Evolutionary conservation across 2,329 filamentous ascomycete genomes (phyloP).

Genomic region (Teratosphaeria zuluensis): DNA sequence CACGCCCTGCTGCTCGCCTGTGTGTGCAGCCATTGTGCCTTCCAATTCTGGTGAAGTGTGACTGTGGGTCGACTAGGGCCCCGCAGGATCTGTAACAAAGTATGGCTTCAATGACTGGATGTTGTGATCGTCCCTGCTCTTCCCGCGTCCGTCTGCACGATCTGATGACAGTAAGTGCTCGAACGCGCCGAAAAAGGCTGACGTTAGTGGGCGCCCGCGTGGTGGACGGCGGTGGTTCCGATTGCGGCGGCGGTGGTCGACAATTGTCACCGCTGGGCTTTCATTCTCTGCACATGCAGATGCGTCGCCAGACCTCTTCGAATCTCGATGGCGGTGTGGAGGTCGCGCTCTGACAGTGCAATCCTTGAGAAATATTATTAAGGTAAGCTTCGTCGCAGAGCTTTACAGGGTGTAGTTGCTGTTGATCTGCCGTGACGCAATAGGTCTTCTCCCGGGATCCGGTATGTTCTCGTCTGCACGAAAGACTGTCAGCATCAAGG

Average conservation of each 20-base stretch:
- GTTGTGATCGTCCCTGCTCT: not conserved
- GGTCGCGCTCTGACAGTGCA: not conserved
- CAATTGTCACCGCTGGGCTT: not conserved
- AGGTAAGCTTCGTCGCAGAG: not conserved
- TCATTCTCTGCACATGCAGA: not conserved
- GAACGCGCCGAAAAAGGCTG: not conserved
- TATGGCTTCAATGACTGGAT: not conserved
- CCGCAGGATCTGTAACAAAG: not conserved
- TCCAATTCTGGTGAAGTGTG: not conserved
- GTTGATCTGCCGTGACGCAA: not conserved
- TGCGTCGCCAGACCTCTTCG: not conserved
- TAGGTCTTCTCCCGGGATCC: not conserved
- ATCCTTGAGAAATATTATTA: not conserved
- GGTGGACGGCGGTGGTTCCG: not conserved
- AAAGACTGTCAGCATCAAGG: not conserved
- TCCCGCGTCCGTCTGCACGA: not conserved
- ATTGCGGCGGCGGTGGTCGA: not conserved
- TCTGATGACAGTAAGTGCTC: not conserved
- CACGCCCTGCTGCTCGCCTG: slow-evolving; percentile 39
- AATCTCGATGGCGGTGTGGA: not conserved
- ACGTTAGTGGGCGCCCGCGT: not conserved
- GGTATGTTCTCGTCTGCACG: not conserved
- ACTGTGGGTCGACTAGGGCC: not conserved
- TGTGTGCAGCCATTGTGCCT: not conserved
- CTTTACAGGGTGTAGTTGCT: not conserved